Percentiles rank a stretch among this genome's conserved stretches.
These are phyloP conservation scores for Penicillium psychrosexuale DNA, from an alignment of 2,329 filamentous ascomycete genomes.

Conservation along the genomic window DNA sequence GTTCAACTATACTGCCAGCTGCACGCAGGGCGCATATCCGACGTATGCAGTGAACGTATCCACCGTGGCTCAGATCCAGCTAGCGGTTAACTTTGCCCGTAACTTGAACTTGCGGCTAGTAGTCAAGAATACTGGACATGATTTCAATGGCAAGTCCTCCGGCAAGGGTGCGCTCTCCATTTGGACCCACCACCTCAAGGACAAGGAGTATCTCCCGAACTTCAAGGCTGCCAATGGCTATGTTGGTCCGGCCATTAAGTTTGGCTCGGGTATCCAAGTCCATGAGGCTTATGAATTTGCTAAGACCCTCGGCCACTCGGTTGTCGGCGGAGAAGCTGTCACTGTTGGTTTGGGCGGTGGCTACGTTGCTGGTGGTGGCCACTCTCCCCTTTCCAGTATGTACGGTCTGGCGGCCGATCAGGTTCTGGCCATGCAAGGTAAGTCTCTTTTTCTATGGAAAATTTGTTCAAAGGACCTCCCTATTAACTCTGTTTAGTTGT, in stretches of 20 bases:
- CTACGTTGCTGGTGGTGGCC: slow-evolving; percentile 45
- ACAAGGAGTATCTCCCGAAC: slow-evolving; percentile 27
- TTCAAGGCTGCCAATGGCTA: slow-evolving; percentile 42
- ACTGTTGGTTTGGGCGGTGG: slow-evolving; percentile 52
- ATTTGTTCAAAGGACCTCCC: neutral
- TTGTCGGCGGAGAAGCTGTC: slow-evolving; percentile 51
- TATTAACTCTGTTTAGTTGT: neutral
- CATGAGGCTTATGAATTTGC: slow-evolving; percentile 48
- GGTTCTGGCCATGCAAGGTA: slow-evolving; percentile 47
- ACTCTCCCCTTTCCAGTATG: slow-evolving; percentile 43
- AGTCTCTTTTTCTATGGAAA: neutral
- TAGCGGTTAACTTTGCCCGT: slow-evolving; percentile 24
- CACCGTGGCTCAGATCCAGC: slow-evolving; percentile 29
- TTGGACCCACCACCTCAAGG: slow-evolving; percentile 26
- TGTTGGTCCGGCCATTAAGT: slow-evolving; percentile 49
- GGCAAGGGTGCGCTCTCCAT: slow-evolving; percentile 49
- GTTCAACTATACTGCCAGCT: slow-evolving; percentile 15
- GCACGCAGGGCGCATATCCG: slow-evolving; percentile 27
- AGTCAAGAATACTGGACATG: slow-evolving; percentile 47
- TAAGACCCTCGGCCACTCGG: slow-evolving; percentile 33
- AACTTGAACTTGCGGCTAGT: slow-evolving; percentile 30
- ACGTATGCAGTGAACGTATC: slow-evolving; percentile 34
- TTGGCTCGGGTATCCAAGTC: slow-evolving; percentile 54
- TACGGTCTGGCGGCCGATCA: slow-evolving; percentile 59
- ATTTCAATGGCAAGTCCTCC: slow-evolving; percentile 52